A percentile compares a stretch with the other conserved stretches of the same genome.
phyloP scores from a whole-genome alignment of 2,329 filamentous ascomycete genomes.

The Beauveria medogensis region DNA sequence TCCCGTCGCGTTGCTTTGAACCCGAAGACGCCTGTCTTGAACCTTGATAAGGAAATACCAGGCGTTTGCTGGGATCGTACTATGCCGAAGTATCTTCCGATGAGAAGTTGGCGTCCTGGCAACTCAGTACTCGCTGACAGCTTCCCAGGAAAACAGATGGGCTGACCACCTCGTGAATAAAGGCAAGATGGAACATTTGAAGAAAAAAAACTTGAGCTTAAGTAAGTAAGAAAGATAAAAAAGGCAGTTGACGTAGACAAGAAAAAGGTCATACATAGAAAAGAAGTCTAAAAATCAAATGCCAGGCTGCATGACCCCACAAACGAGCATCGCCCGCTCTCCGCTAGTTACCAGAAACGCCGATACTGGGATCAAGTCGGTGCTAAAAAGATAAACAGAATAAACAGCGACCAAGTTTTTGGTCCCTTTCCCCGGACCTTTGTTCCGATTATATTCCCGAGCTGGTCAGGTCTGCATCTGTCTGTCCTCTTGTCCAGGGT shows the following conservation, averaged over 20 bases:
- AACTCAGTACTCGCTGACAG: not conserved
- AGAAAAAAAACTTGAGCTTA: no score
- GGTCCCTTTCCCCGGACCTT: not conserved
- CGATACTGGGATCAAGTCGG: not conserved
- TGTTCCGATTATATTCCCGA: conserved; percentile 6
- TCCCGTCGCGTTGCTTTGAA: not conserved
- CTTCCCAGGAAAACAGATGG: not conserved
- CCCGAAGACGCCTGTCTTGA: not conserved
- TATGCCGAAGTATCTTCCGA: not conserved
- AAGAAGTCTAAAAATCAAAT: no score
- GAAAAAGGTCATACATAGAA: no score
- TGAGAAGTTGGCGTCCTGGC: not conserved
- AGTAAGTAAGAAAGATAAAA: no score
- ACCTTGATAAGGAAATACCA: no score
- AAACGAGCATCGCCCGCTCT: not conserved
- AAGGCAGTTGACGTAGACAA: no score
- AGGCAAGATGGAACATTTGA: no score
- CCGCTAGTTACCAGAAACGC: not conserved
- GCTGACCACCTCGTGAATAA: no score
- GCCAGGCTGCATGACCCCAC: not conserved
- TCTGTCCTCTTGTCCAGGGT: not conserved
- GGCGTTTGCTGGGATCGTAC: not conserved
- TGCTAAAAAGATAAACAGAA: not conserved
- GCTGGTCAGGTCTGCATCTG: not conserved
- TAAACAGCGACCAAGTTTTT: not conserved